Conservation (phyloP, 2,329 filamentous ascomycete genomes). For the Colletotrichum ledebouriae region DNA sequence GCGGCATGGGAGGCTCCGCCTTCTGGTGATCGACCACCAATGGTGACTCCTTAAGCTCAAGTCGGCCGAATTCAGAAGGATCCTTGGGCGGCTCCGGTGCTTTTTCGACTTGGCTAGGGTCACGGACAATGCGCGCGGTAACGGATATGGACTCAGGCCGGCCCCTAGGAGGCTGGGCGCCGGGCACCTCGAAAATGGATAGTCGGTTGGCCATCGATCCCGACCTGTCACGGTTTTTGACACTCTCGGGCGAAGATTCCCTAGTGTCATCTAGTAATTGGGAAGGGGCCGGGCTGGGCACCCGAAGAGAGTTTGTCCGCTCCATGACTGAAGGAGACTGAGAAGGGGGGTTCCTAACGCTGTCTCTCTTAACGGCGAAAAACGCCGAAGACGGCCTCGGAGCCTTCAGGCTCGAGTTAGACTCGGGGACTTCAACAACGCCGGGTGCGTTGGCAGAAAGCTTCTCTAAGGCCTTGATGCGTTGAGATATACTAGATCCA, state of each 20-base stretch:
- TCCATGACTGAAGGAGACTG: constrained; percentile 62
- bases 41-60: constrained; percentile 71
- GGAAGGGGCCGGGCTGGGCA: constrained; percentile 51
- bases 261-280: constrained; percentile 55
- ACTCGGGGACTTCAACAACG: constrained; percentile 46
- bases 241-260: constrained; percentile 62
- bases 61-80: constrained; percentile 58
- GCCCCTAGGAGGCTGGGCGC: constrained; percentile 56
- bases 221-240: constrained; percentile 60
- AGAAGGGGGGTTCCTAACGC: constrained; percentile 55
- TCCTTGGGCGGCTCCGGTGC: constrained; percentile 58
- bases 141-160: constrained; percentile 86
- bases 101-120: constrained; percentile 62
- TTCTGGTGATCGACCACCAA: constrained; percentile 70
- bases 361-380: constrained; percentile 68
- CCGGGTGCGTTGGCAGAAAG: constrained; percentile 65
- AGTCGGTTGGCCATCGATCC: constrained; percentile 68
- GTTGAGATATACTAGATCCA: constrained; percentile 90
- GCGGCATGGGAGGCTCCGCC: constrained; percentile 50
- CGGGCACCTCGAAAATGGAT: constrained; percentile 65
- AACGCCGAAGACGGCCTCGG: constrained; percentile 64
- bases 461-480: constrained; percentile 93
- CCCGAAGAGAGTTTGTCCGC: constrained; percentile 56
- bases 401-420: constrained; percentile 34
- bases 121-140: constrained; percentile 84